Evolutionary conservation across 2,329 filamentous ascomycete genomes (phyloP).

Genomic region (Phoma sp.): DNA sequence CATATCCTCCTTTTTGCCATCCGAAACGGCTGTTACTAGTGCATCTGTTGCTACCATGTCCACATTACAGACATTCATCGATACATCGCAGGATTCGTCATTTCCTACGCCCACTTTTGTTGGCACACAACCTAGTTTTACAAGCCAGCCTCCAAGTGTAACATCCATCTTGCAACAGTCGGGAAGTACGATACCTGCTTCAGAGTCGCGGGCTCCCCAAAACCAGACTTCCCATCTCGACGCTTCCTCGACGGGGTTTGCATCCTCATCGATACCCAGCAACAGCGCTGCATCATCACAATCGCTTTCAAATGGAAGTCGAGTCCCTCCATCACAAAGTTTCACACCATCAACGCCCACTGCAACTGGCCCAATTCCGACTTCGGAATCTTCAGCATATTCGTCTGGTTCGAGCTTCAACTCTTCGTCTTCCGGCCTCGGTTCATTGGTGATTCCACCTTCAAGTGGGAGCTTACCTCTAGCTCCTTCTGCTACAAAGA

Average conservation of each 20-base stretch:
- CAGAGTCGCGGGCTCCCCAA: background rate
- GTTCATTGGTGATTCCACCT: background rate
- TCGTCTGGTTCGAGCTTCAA: background rate
- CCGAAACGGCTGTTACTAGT: background rate
- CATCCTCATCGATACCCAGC: background rate
- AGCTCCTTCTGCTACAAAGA: background rate
- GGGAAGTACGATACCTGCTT: background rate
- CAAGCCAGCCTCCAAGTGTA: background rate
- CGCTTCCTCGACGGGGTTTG: background rate
- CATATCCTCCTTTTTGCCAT: background rate
- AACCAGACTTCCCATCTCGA: background rate
- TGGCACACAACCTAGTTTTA: background rate
- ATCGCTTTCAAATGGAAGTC: background rate
- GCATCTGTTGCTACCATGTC: background rate
- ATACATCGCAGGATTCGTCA: background rate
- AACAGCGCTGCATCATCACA: background rate
- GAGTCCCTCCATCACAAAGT: background rate
- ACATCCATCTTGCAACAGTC: background rate
- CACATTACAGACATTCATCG: background rate
- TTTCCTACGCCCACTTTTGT: background rate
- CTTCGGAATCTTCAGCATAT: constrained; percentile 4
- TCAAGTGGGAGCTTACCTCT: background rate
- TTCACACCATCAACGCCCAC: background rate
- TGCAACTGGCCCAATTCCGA: background rate
- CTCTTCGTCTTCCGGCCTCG: background rate